Conservation (phyloP, 83 land plant genomes). For the Diphasiastrum complanatum region DNA sequence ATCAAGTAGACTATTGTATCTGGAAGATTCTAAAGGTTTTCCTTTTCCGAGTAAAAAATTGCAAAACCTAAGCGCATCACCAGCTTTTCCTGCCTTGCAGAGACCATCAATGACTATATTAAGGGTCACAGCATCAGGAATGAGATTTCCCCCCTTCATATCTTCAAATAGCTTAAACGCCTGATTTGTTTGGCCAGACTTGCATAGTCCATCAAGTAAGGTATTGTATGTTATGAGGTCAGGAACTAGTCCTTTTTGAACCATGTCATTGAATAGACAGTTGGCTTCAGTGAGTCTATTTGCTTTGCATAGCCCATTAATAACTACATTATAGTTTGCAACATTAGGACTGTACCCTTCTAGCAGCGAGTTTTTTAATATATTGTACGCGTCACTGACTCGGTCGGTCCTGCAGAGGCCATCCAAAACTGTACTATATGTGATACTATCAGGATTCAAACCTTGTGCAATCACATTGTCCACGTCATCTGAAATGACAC, state of each 20-base stretch:
- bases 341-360: too few species aligned
- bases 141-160: not conserved
- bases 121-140: not conserved
- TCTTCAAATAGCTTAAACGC: not conserved
- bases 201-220: not conserved
- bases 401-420: too few species aligned
- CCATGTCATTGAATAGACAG: not conserved
- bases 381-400: too few species aligned
- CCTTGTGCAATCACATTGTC: too few species aligned
- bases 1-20: too few species aligned
- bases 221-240: not conserved
- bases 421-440: too few species aligned
- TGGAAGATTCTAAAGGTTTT: too few species aligned
- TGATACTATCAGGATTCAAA: too few species aligned
- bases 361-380: too few species aligned
- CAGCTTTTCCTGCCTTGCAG: slow-evolving; percentile 2
- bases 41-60: too few species aligned
- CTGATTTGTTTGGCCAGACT: not conserved
- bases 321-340: not conserved
- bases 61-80: not conserved
- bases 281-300: not conserved
- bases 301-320: not conserved
- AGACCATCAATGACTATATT: not conserved
- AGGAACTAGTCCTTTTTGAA: not conserved
- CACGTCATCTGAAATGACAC: too few species aligned